A percentile compares a stretch with the other conserved stretches of the same genome.
Conservation (phyloP, 2,329 filamentous ascomycete genomes). For the Colletotrichum karsti region DNA sequence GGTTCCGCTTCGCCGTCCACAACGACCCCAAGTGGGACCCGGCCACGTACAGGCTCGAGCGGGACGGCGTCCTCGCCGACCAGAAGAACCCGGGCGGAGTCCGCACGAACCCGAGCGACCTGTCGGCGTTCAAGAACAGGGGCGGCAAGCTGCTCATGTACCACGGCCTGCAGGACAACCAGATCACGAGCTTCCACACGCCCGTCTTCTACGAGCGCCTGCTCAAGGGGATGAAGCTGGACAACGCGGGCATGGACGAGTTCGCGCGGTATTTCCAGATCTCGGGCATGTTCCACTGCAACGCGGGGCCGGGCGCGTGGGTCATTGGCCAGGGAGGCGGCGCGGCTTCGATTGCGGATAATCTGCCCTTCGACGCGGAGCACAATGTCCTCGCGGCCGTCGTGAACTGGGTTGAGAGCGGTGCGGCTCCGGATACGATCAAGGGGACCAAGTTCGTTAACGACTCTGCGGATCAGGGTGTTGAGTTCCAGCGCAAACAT, state of each 20-base stretch:
- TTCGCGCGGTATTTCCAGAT: conserved; percentile 62
- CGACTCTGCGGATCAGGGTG: conserved; percentile 5
- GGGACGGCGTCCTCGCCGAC: conserved; percentile 41
- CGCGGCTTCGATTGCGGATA: conserved; percentile 25
- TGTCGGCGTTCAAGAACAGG: conserved; percentile 46
- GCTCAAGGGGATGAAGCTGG: conserved; percentile 51
- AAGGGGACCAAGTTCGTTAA: conserved; percentile 44
- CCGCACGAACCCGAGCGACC: conserved; percentile 47
- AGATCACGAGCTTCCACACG: conserved; percentile 53
- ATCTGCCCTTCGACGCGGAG: conserved; percentile 39
- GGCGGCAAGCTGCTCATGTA: conserved; percentile 57
- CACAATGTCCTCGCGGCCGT: conserved; percentile 56
- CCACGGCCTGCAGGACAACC: conserved; percentile 52
- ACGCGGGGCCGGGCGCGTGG: conserved; percentile 54
- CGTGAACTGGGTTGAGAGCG: conserved; percentile 57
- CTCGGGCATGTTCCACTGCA: conserved; percentile 63
- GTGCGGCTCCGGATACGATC: conserved; percentile 47
- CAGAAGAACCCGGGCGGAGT: conserved; percentile 45
- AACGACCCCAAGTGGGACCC: conserved; percentile 47
- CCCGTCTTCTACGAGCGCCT: conserved; percentile 59
- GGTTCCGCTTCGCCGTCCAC: conserved; percentile 50
- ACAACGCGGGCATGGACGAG: conserved; percentile 43
- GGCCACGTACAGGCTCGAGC: conserved; percentile 40
- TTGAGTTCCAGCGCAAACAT: conserved; percentile 17
- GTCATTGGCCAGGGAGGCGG: conserved; percentile 35